Evolutionary conservation across 768 basidiomycete species (phyloP), one percentile per base, ranked within the genome.

Genomic region (Boletus pseudo-olivaceus): DNA sequence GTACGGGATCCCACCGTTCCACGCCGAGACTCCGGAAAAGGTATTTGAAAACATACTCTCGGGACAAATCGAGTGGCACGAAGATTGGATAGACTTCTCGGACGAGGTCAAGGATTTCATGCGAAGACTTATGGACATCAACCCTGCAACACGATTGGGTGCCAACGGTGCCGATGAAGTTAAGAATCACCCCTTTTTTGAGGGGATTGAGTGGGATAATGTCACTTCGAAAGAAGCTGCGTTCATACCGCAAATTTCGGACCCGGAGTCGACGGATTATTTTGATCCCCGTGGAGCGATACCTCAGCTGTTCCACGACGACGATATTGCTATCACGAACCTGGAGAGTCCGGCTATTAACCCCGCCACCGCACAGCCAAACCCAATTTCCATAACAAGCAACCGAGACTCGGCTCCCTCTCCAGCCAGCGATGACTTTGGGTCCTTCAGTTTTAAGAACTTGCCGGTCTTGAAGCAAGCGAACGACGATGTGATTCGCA

Each of bases 201-300:
- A 81, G 43, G 90, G 83, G 33, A 88, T 98, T 58, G 90, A 98
- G 57, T 99, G 97, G 97, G 84, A 91, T 53, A 87, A 88, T 54
- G 85, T 99, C 50, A 90, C 91, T 8, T 83, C 83, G 8, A 83
- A 85, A 6, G 90, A 96, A 72, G 93, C 94, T 10, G 90, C 88
- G 32, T 99, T 99, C 75, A 93, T 98, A 48, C 97, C 97, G 44
- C 89, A 94, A 66, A 84, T 97, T 33, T 83, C 88, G 14, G 95
- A 98, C 71, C 94, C 95, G 5, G 95, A 98, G 73, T 96, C 93
- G 20, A 99, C 97, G n/a, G 97, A 99, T 70, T 99, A 99, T 74
- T 99, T 99, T 64, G 97, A 99, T 73, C 83, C 94, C 56, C 86
- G 97, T 41, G 97, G 97, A 4, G 96, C 96, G 15, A 83, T 90